Conservation (phyloP, 345 rosid species). For the Eutrema japonicum region DNA sequence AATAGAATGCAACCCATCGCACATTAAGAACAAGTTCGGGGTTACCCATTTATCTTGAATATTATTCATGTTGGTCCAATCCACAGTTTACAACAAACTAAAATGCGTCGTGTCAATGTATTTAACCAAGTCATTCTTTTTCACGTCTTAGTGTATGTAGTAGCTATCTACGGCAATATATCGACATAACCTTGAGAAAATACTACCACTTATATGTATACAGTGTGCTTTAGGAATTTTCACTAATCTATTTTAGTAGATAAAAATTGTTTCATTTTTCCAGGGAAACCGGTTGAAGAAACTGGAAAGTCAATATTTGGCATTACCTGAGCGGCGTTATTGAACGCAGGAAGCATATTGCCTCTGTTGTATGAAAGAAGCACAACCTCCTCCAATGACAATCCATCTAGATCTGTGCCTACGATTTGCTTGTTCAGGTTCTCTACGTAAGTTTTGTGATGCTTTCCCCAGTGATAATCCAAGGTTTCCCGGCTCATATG, state of each 20-base stretch:
- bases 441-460: slow-evolving; percentile 83
- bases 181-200: not conserved
- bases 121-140: slow-evolving; percentile 8
- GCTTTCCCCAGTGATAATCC: slow-evolving; percentile 95
- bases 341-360: slow-evolving; percentile 79
- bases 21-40: slow-evolving; percentile 6
- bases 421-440: slow-evolving; percentile 80
- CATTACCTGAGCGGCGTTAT: slow-evolving; percentile 91
- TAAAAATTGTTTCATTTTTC: not conserved
- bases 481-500: slow-evolving; percentile 79
- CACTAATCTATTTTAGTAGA: not conserved
- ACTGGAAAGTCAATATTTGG: not conserved
- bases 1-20: slow-evolving; percentile 1
- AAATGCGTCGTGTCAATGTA: not conserved
- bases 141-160: not conserved
- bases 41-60: not conserved
- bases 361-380: slow-evolving; percentile 71
- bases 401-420: slow-evolving; percentile 68
- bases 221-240: not conserved
- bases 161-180: slow-evolving; percentile 1
- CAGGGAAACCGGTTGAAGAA: not conserved
- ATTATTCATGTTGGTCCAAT: not conserved
- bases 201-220: slow-evolving; percentile 2
- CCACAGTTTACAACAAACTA: slow-evolving; percentile 2
- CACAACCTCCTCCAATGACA: slow-evolving; percentile 68